Evolutionary conservation across 2,329 filamentous ascomycete genomes (phyloP).

Genomic region (Mariannaea sp.): DNA sequence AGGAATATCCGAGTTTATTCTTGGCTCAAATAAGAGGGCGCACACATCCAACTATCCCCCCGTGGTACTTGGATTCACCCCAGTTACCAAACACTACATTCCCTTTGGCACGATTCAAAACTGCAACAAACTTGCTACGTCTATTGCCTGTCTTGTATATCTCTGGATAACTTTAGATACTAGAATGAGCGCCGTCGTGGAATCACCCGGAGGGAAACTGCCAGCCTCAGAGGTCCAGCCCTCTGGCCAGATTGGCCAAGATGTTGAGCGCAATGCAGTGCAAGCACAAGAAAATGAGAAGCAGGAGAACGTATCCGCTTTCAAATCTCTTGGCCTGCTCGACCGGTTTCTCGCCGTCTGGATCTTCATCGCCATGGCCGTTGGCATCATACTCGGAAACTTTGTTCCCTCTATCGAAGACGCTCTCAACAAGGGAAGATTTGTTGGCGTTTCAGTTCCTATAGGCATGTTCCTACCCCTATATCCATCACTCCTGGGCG

Average conservation of each 20-base stretch:
- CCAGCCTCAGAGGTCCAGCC: too few relatives aligned
- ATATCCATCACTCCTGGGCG: background rate
- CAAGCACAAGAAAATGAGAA: background rate
- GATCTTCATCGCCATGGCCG: conserved; percentile 79
- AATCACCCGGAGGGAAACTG: background rate
- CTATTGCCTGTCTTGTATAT: too few relatives aligned
- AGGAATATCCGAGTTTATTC: too few relatives aligned
- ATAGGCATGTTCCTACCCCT: conserved; percentile 58
- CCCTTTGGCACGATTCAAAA: too few relatives aligned
- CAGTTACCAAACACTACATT: too few relatives aligned
- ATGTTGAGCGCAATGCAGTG: conserved; percentile 17
- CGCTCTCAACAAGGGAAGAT: conserved; percentile 70
- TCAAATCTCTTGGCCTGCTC: conserved; percentile 61
- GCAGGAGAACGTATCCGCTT: conserved; percentile 43
- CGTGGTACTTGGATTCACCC: too few relatives aligned
- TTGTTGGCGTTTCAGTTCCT: conserved; percentile 70
- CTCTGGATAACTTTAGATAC: too few relatives aligned
- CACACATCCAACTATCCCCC: too few relatives aligned
- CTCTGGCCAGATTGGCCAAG: background rate
- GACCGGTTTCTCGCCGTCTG: conserved; percentile 70
- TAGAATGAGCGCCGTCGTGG: too few relatives aligned
- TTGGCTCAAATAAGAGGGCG: too few relatives aligned
- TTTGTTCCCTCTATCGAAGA: conserved; percentile 67
- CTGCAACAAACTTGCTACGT: too few relatives aligned
- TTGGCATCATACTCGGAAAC: conserved; percentile 78